These are phyloP conservation scores for Neurospora sp. DNA, from an alignment of 2,329 filamentous ascomycete species.

Conservation along the genomic window DNA sequence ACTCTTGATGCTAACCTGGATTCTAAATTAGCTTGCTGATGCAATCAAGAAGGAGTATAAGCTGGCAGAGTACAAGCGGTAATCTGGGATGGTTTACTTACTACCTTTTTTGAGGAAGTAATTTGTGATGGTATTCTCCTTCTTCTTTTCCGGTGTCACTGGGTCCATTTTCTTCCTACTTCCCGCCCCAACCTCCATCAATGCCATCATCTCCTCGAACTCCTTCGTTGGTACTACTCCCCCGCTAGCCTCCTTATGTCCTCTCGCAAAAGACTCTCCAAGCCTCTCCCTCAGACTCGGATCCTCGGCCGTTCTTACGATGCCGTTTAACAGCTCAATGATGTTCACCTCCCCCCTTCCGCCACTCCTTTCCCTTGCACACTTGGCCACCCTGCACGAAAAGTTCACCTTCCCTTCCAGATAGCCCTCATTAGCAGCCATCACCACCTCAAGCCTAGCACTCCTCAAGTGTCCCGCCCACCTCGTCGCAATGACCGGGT, in stretches of 20 bases:
- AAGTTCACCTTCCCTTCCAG: conserved; percentile 55
- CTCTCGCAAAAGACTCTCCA: conserved; percentile 54
- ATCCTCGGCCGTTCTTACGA: conserved; percentile 12
- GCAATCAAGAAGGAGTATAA: conserved; percentile 11
- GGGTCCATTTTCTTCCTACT: background rate
- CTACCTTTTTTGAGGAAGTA: background rate
- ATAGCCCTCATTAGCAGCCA: conserved; percentile 60
- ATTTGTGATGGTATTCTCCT: background rate
- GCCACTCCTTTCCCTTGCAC: conserved; percentile 43
- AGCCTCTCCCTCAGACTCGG: conserved; percentile 35
- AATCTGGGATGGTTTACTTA: background rate
- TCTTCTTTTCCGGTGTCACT: background rate
- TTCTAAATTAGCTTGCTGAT: conserved; percentile 13
- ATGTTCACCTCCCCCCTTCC: conserved; percentile 22
- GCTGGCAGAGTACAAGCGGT: background rate
- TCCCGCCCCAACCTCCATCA: conserved; percentile 42
- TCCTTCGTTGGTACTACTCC: conserved; percentile 51
- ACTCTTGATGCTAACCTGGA: background rate
- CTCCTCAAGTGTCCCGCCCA: conserved; percentile 55
- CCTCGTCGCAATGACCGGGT: conserved; percentile 57
- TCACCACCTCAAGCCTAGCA: conserved; percentile 49
- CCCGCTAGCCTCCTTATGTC: conserved; percentile 59
- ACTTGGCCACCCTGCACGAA: conserved; percentile 51
- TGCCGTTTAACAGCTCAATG: background rate
- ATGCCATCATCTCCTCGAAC: conserved; percentile 54